Base-by-base conservation (phyloP, 1,284 basidiomycete species). In the Trametes versicolor region DNA sequence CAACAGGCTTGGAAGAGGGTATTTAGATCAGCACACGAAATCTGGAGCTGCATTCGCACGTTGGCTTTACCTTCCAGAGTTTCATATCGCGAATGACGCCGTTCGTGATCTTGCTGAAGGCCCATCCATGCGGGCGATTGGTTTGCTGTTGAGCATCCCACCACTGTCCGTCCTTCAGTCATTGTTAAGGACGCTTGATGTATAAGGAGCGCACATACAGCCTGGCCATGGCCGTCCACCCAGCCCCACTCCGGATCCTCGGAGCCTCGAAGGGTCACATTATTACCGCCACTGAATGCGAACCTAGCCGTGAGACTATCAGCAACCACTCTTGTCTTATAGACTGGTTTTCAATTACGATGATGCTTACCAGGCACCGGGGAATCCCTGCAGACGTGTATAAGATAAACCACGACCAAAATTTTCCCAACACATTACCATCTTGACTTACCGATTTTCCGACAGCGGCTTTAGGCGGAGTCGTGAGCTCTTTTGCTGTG, bases 211-310 rank as follows among this genome's bases (percentile, higher is more conserved):
- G 36, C 2, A 69, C 79, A 59, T 63, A 86, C 85, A 52, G 79
- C 78, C 78, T 88, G 87, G 2, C 88, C 88, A 64, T 88, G 83
- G 0, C 78, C 82, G 64, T 89, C 84, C 0, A 89, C 81, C 87
- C 87, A 89, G 15, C 87, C 87, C 84, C 85, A 86, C 2, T 84
- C 63, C 0, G 85, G 82, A 65, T 88, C 83, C 7, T 72, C 76
- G 21, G 82, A 82, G 1, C 87, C 86, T 29, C 83, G 78, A 8
- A 90, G 73, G 12, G 86, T 89, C 53, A 89, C 85, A 60, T 88
- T 89, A 36, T 73, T 83, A 7, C 87, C 87, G 13, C 83, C 84
- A 2, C 73, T 77, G 65, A 87, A 88, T 0, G 82, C 68, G 55
- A 88, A 81, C 86, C 84, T 85, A 62, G 2, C 19, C 36, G 9